These are phyloP conservation scores for Pseudoneurospora amorphoporcata DNA, from an alignment of 495 filamentous ascomycete genomes.

Conservation along the genomic window DNA sequence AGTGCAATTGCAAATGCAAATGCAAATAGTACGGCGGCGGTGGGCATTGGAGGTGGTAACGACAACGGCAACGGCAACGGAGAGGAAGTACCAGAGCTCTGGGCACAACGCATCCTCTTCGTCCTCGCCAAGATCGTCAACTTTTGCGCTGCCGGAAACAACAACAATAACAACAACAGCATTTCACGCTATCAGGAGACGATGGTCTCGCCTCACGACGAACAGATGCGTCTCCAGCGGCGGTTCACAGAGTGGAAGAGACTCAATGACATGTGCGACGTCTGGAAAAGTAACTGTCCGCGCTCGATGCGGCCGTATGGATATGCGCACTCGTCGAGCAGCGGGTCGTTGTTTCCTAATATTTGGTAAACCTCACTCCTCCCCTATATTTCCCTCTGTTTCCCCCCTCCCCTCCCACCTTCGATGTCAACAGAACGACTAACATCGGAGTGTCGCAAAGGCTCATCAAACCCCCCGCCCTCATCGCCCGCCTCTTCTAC, in stretches of 20 bases:
- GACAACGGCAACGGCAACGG: conserved; percentile 43
- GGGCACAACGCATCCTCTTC: conserved; percentile 84
- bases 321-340: conserved; percentile 55
- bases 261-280: conserved; percentile 63
- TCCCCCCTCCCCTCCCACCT: neutral
- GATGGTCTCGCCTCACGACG: conserved; percentile 38
- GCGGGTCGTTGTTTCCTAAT: conserved; percentile 72
- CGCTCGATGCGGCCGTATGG: conserved; percentile 81
- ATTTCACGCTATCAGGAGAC: conserved; percentile 50
- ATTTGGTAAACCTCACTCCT: conserved; percentile 53
- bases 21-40: neutral
- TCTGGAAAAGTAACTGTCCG: conserved; percentile 69
- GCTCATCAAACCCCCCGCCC: conserved; percentile 72
- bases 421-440: conserved; percentile 1
- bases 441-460: conserved; percentile 26
- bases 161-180: conserved; percentile 13
- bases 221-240: conserved; percentile 52
- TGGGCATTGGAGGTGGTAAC: neutral
- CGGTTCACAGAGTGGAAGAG: conserved; percentile 67
- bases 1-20: neutral
- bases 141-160: conserved; percentile 46
- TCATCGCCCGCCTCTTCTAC: conserved; percentile 82
- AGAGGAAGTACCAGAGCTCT: conserved; percentile 58
- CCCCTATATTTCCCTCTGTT: neutral
- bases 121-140: conserved; percentile 82